Evolutionary conservation across 139 green algal genomes (phyloP).

Genomic region (Monoraphidium neglectum): DNA sequence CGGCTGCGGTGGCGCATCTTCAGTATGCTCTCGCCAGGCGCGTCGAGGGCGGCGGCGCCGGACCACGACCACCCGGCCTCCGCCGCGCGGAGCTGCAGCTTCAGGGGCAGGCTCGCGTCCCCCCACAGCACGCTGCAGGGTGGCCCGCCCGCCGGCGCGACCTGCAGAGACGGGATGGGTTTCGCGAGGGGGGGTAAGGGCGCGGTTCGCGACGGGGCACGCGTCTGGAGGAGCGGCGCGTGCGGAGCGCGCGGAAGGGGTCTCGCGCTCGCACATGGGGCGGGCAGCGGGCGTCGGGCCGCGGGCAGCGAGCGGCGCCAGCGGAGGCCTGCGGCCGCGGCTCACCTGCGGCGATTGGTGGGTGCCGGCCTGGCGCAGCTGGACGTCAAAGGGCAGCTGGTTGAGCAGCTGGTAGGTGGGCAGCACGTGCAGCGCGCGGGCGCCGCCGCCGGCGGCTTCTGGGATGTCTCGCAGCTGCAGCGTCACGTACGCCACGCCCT

Average conservation of each 20-base stretch:
- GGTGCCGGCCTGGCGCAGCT: constrained; percentile 40
- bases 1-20: constrained; percentile 60
- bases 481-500: not conserved
- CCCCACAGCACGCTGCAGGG: constrained; percentile 63
- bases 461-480: no score
- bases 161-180: not conserved
- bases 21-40: constrained; percentile 66
- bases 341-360: constrained; percentile 10
- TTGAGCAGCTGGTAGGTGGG: constrained; percentile 82
- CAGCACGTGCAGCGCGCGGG: constrained; percentile 70
- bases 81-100: constrained; percentile 68
- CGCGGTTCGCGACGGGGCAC: no score
- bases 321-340: constrained; percentile 5
- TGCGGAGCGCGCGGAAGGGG: no score
- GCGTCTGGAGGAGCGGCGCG: no score
- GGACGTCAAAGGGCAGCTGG: constrained; percentile 55
- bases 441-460: not conserved
- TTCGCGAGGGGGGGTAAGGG: no score
- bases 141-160: constrained; percentile 15
- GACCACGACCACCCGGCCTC: constrained; percentile 86
- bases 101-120: constrained; percentile 45
- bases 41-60: constrained; percentile 67
- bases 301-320: not conserved
- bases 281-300: not conserved
- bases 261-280: no score